phyloP scores from a whole-genome alignment of 1,139 yeast genomes.

The Pichia sp. region DNA sequence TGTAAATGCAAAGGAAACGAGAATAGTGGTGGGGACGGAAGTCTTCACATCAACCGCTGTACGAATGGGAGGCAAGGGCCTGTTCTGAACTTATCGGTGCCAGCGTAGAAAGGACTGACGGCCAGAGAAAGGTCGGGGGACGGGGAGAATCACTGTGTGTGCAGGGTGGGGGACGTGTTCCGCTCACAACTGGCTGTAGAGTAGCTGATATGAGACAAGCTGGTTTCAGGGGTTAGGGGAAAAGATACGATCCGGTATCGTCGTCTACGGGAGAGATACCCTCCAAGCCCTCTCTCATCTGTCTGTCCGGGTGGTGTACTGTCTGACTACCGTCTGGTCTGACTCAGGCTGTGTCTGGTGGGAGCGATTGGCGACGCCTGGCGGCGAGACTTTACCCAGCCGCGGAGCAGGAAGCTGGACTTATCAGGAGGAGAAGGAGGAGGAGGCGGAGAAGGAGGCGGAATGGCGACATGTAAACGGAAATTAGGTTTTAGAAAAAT shows the following conservation, averaged over 20 bases:
- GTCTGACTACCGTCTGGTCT: too few relatives aligned
- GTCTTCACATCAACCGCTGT: neutral
- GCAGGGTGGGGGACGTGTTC: too few relatives aligned
- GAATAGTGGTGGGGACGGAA: too few relatives aligned
- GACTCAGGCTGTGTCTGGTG: slow-evolving; percentile 5
- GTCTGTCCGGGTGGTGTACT: too few relatives aligned
- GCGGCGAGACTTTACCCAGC: neutral
- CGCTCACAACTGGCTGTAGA: too few relatives aligned
- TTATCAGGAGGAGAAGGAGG: neutral
- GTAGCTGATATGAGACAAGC: too few relatives aligned
- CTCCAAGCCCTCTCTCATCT: too few relatives aligned
- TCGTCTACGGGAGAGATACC: too few relatives aligned
- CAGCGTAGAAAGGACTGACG: neutral
- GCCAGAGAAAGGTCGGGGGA: neutral
- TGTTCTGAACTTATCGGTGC: neutral
- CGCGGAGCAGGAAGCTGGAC: neutral
- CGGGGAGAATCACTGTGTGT: too few relatives aligned
- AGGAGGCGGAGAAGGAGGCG: neutral
- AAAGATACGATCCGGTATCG: too few relatives aligned
- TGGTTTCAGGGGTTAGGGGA: too few relatives aligned
- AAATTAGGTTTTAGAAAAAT: neutral
- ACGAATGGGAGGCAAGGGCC: neutral
- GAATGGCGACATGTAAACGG: too few relatives aligned
- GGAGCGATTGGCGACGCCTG: neutral
- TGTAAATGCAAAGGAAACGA: neutral